Evolutionary conservation across 306 rosid species (phyloP).

Genomic region (Vigna trinervia): DNA sequence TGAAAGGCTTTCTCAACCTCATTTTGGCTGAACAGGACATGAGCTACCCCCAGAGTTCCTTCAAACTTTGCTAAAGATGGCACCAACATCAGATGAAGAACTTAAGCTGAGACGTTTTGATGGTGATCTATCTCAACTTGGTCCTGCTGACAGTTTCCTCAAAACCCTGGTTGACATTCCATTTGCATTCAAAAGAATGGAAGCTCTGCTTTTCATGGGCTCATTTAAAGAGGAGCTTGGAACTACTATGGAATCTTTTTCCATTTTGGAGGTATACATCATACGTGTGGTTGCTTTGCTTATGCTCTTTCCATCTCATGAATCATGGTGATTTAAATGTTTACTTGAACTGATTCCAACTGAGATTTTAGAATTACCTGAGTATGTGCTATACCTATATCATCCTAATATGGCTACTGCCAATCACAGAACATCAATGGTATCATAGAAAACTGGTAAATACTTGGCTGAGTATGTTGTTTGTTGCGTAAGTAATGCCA

Average conservation of each 20-base stretch:
- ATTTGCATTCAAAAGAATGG: conserved; percentile 83
- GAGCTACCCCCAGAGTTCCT: conserved; percentile 87
- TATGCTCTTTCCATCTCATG: conserved; percentile 30
- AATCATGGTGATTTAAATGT: neutral
- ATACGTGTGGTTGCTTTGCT: conserved; percentile 35
- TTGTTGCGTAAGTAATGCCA: conserved; percentile 10
- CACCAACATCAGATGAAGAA: conserved; percentile 93
- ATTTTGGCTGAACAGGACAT: conserved; percentile 66
- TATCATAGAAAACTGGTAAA: neutral
- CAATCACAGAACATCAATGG: conserved; percentile 6
- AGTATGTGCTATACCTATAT: neutral
- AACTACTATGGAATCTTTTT: conserved; percentile 68
- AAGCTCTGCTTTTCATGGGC: conserved; percentile 77
- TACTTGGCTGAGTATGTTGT: neutral
- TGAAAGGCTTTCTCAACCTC: conserved; percentile 40
- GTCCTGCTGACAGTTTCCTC: conserved; percentile 90
- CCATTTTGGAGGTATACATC: conserved; percentile 73
- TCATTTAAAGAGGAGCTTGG: conserved; percentile 81
- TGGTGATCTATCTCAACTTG: conserved; percentile 82
- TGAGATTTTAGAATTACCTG: conserved; percentile 1
- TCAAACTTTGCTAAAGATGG: conserved; percentile 89
- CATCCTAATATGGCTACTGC: conserved; percentile 9
- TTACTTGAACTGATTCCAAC: conserved; percentile 22
- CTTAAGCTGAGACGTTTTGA: conserved; percentile 80
- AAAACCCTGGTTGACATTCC: conserved; percentile 83